Base-by-base conservation (phyloP, 805 yeast species). In the Teunomyces barrocoloradensis region DNA sequence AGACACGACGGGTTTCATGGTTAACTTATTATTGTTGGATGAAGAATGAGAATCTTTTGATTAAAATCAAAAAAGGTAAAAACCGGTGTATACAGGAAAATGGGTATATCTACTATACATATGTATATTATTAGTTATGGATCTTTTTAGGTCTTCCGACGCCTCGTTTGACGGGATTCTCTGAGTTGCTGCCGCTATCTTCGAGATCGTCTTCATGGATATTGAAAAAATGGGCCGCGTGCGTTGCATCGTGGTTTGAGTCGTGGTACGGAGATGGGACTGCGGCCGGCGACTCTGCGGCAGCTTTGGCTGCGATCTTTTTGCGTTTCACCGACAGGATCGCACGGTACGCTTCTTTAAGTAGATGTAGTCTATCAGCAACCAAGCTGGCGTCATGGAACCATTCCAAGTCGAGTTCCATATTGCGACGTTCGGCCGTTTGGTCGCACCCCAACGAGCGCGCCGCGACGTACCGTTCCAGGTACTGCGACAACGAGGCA, bases 1-100 rank as follows among this genome's bases (percentile, higher is more conserved):
- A 43, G 77, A 71, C 5, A 73, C 75, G 43, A 73, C 76, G 42
- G 78, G 66, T 58, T 73, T 73, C 77, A 73, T 73, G 42, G 35
- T 48, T 18, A 18, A 18, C 20, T 18, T 18, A 18, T 15, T 15
- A 12, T 13, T 18, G 17, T 11, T 30, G 21, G 27, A 6, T 18
- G 36, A 18, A 12, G 36, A 41, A 5, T 25, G 37, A 28, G 12
- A 18, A 28, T 39, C 25, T 21, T 21, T 21, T 33, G 10, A 15
- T 25, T 9, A 32, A 32, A 13, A 32, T 18, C 13, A 20, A n/a
- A 18, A 15, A 15, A 15, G 17, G 17, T n/a, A n/a, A 15, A 15
- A 2, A 15, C 17, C 2, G 17, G 21, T 23, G 23, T 28, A 18
- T 30, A 28, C 36, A 39, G 33, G 32, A 36, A 18, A 18, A 3